These are phyloP conservation scores for Petasospora rhodanensis DNA, from an alignment of 1,139 yeast species.

Conservation along the genomic window DNA sequence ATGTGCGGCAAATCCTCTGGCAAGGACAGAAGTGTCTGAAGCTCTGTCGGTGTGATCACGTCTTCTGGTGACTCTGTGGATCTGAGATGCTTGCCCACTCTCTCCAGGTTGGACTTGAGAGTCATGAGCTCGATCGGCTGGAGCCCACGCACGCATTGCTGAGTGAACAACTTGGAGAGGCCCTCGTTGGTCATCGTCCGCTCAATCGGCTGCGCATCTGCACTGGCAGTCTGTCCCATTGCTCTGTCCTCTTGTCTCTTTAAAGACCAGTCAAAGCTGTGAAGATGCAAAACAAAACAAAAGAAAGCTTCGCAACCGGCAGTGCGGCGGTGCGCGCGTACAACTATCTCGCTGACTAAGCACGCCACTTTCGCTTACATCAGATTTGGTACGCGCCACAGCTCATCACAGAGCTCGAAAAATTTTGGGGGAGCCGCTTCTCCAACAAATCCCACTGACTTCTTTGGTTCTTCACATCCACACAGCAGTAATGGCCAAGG, in stretches of 20 bases:
- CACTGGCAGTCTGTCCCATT: slow-evolving; percentile 32
- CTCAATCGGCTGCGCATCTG: slow-evolving; percentile 8
- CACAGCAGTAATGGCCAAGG: slow-evolving; percentile 8
- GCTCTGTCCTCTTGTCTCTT: too few relatives aligned
- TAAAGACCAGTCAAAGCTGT: too few relatives aligned
- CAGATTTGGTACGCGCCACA: too few relatives aligned
- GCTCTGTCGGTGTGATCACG: slow-evolving; percentile 26
- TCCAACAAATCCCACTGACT: too few relatives aligned
- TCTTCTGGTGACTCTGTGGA: slow-evolving; percentile 26
- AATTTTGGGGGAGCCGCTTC: too few relatives aligned
- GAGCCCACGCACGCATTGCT: slow-evolving; percentile 32
- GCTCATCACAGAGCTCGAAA: too few relatives aligned
- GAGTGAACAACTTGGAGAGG: slow-evolving; percentile 31
- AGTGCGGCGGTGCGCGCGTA: too few relatives aligned
- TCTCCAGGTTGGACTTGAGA: slow-evolving; percentile 27
- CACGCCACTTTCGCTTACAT: too few relatives aligned
- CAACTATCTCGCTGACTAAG: too few relatives aligned
- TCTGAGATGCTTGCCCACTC: slow-evolving; percentile 27
- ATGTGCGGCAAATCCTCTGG: slow-evolving; percentile 28
- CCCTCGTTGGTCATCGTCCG: slow-evolving; percentile 27
- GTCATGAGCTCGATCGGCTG: slow-evolving; percentile 38
- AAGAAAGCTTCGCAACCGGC: too few relatives aligned
- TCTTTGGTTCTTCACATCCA: too few relatives aligned
- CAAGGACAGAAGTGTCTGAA: slow-evolving; percentile 29
- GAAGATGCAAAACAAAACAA: too few relatives aligned